phyloP scores from a whole-genome alignment of 2,329 filamentous ascomycete species.

The Nemania diffusa region DNA sequence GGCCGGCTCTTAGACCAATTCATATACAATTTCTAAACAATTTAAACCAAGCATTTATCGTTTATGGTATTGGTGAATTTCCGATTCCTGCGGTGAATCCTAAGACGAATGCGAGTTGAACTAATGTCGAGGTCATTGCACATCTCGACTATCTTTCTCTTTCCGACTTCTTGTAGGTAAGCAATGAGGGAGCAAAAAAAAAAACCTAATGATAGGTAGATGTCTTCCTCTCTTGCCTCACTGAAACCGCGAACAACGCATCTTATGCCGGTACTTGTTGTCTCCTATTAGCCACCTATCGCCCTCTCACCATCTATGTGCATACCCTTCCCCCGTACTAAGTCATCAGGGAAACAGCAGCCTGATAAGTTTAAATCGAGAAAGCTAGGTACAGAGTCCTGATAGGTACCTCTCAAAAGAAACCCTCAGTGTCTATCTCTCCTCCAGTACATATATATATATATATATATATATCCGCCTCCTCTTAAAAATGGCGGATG shows the following conservation, averaged over 20 bases:
- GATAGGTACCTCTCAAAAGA: background rate
- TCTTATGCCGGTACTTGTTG: background rate
- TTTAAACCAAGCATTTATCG: background rate
- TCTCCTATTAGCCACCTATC: background rate
- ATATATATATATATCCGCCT: too few relatives aligned
- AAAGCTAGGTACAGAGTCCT: too few relatives aligned
- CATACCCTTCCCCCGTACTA: too few relatives aligned
- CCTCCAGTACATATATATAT: too few relatives aligned
- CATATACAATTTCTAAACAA: conserved; percentile 27
- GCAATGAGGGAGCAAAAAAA: background rate
- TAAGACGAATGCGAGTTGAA: too few relatives aligned
- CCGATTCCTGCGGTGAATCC: too few relatives aligned
- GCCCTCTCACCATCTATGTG: background rate
- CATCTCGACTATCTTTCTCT: background rate
- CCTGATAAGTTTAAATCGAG: too few relatives aligned
- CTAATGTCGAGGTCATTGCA: background rate
- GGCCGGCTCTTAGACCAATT: conserved; percentile 29
- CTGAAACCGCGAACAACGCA: background rate
- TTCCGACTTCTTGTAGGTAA: background rate
- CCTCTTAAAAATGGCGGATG: conserved; percentile 75
- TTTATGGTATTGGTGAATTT: background rate
- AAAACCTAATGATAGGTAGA: background rate
- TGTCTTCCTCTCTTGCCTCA: background rate
- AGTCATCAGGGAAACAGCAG: too few relatives aligned
- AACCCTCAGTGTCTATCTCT: too few relatives aligned